A percentile compares a stretch with the other conserved stretches of the same genome.
These are phyloP conservation scores for Brassica carinata DNA, from an alignment of 345 rosid species.

Conservation along the genomic window DNA sequence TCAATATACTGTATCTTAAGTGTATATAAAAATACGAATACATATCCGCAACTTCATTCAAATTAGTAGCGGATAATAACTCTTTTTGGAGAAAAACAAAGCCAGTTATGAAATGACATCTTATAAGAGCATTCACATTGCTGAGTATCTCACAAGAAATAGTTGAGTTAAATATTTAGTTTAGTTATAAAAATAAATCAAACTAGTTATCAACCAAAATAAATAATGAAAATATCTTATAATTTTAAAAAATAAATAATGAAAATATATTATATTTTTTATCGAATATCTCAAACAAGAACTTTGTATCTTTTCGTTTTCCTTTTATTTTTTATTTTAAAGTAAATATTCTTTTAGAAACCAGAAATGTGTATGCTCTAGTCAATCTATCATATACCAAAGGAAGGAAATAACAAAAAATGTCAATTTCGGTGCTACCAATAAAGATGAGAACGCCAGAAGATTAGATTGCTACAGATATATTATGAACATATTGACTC, in stretches of 20 bases:
- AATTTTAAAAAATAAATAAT: too few species aligned
- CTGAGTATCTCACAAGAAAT: not conserved
- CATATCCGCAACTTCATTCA: not conserved
- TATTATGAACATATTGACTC: conserved; percentile 27
- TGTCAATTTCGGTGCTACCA: not conserved
- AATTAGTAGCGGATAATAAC: not conserved
- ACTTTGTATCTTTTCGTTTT: not conserved
- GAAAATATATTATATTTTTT: not conserved
- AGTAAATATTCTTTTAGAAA: not conserved
- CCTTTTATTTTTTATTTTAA: not conserved
- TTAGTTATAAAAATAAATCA: not conserved
- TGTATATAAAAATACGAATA: too few species aligned
- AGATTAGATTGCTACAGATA: conserved; percentile 9
- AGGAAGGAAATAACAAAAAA: not conserved
- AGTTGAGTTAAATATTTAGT: not conserved
- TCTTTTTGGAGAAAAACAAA: not conserved
- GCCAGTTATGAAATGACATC: not conserved
- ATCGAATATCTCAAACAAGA: not conserved
- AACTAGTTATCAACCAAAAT: not conserved
- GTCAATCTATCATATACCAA: not conserved
- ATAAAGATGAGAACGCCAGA: conserved; percentile 27
- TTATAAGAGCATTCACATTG: not conserved
- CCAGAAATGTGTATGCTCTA: not conserved
- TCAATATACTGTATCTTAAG: too few species aligned
- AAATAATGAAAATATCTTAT: not conserved